These are phyloP conservation scores for Fagus sylvatica DNA, from an alignment of 306 rosid species.

Conservation along the genomic window DNA sequence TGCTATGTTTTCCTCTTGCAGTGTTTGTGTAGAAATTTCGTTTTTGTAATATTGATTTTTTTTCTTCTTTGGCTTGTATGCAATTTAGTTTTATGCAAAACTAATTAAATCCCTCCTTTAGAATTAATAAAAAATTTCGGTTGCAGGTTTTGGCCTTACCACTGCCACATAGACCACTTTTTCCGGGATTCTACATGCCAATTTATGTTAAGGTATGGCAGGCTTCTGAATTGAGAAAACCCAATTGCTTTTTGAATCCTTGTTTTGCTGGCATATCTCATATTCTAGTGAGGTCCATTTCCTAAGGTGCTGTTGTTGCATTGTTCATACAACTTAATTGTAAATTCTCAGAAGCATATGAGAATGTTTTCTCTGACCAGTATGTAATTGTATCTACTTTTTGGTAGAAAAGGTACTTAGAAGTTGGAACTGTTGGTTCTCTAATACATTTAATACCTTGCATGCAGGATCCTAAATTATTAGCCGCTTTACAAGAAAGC, in stretches of 20 bases:
- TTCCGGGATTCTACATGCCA: conserved; percentile 99
- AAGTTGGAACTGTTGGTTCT: not conserved
- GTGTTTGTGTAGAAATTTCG: not conserved
- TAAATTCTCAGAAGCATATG: conserved; percentile 5
- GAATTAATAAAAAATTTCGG: not conserved
- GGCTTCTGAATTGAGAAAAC: conserved; percentile 8
- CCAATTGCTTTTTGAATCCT: not conserved
- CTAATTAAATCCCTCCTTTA: not conserved
- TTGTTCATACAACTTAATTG: too few species aligned
- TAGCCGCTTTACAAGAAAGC: conserved; percentile 93
- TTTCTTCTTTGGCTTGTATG: not conserved
- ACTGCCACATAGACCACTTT: conserved; percentile 90
- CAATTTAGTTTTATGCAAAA: not conserved
- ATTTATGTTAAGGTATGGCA: conserved; percentile 79
- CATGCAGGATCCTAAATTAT: conserved; percentile 78
- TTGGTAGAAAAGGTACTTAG: conserved; percentile 15
- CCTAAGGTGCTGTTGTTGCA: too few species aligned
- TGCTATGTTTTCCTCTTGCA: not conserved
- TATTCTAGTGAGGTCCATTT: too few species aligned
- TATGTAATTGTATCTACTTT: conserved; percentile 6
- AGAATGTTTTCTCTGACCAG: conserved; percentile 10
- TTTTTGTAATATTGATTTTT: not conserved
- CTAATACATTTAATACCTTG: conserved; percentile 26
- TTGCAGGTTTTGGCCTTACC: conserved; percentile 95
- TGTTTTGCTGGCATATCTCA: not conserved